These are phyloP conservation scores for Scolecobasidium constrictum DNA, from an alignment of 2,329 filamentous ascomycete species.

Conservation along the genomic window DNA sequence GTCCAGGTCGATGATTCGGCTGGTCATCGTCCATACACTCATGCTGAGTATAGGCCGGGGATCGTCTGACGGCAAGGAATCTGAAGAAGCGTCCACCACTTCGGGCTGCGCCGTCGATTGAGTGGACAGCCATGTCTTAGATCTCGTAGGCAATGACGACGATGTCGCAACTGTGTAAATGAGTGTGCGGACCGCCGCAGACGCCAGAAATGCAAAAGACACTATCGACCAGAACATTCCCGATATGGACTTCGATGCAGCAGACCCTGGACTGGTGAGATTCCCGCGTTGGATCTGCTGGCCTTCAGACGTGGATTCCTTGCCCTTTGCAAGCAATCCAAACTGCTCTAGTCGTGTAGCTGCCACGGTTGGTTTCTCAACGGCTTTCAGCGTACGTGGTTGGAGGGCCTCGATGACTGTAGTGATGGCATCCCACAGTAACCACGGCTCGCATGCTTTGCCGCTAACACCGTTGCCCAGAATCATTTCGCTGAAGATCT, in stretches of 20 bases:
- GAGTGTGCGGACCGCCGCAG: slow-evolving; percentile 55
- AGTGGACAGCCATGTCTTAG: slow-evolving; percentile 17
- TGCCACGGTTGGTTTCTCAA: slow-evolving; percentile 19
- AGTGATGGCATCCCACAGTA: slow-evolving; percentile 74
- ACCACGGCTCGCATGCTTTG: slow-evolving; percentile 76
- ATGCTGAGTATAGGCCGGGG: slow-evolving; percentile 62
- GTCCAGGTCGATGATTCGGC: slow-evolving; percentile 62
- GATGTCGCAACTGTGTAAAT: slow-evolving; percentile 55
- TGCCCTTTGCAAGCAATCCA: slow-evolving; percentile 37
- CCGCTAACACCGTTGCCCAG: slow-evolving; percentile 71
- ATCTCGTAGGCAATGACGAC: slow-evolving; percentile 52
- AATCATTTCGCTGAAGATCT: slow-evolving; percentile 84
- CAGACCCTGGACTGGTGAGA: background rate
- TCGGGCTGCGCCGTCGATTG: background rate
- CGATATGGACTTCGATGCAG: slow-evolving; percentile 12
- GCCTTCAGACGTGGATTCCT: slow-evolving; percentile 16
- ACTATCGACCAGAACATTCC: slow-evolving; percentile 45
- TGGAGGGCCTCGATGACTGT: slow-evolving; percentile 50
- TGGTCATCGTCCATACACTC: slow-evolving; percentile 63
- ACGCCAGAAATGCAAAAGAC: slow-evolving; percentile 38
- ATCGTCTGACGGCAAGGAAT: slow-evolving; percentile 17
- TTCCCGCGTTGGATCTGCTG: slow-evolving; percentile 9
- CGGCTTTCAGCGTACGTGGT: slow-evolving; percentile 18
- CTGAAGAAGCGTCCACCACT: background rate
- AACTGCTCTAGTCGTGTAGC: slow-evolving; percentile 43